phyloP scores from a whole-genome alignment of 2,329 filamentous ascomycete species.

The Phyllosticta capitalensis region DNA sequence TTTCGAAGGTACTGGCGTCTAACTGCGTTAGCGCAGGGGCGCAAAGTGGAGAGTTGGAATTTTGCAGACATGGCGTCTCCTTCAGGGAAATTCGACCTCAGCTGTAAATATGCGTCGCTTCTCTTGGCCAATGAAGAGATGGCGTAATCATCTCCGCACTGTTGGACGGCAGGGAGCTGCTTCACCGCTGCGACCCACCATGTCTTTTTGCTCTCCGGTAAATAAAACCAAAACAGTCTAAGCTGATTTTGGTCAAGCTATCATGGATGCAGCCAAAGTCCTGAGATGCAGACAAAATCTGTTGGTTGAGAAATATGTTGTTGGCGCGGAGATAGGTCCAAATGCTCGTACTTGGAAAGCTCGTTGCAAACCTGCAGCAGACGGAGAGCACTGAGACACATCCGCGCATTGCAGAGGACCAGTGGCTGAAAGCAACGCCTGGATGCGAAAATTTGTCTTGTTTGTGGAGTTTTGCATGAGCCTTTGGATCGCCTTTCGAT shows the following conservation, averaged over 20 bases:
- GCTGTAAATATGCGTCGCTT: neutral
- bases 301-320: neutral
- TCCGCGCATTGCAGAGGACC: too few species aligned
- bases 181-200: neutral
- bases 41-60: neutral
- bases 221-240: neutral
- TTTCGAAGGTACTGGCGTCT: neutral
- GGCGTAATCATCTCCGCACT: neutral
- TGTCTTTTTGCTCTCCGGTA: neutral
- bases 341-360: neutral
- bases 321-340: neutral
- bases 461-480: too few species aligned
- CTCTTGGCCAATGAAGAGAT: neutral
- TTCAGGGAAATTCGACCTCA: neutral
- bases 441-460: too few species aligned
- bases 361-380: neutral
- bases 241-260: neutral
- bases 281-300: neutral
- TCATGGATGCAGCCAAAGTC: neutral
- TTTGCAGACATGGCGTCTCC: neutral
- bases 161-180: neutral
- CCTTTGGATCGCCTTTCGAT: neutral
- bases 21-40: neutral
- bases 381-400: too few species aligned
- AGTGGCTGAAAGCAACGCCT: too few species aligned